These are phyloP conservation scores for Silene conica DNA, from an alignment of 148 eudicot genomes.

Conservation along the genomic window DNA sequence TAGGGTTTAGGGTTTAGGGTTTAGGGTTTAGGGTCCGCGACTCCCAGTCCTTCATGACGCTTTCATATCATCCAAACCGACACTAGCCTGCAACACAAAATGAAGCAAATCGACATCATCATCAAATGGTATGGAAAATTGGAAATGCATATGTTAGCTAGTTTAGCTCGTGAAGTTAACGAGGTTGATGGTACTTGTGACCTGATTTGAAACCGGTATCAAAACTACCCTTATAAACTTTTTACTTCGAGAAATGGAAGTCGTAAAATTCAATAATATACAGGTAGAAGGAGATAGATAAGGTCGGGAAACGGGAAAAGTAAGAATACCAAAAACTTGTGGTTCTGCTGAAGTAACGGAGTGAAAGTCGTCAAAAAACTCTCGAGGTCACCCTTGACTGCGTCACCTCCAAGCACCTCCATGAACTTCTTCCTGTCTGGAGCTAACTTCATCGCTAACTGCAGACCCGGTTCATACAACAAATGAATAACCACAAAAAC, in stretches of 20 bases:
- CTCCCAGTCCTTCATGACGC: slow-evolving; percentile 27
- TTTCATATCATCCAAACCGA: slow-evolving; percentile 60
- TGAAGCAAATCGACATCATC: slow-evolving; percentile 5
- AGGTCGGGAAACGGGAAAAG: neutral
- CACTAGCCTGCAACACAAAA: slow-evolving; percentile 46
- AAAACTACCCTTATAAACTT: no score
- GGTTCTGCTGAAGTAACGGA: slow-evolving; percentile 60
- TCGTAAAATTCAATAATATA: no score
- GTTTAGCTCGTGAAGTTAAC: no score
- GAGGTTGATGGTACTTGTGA: no score
- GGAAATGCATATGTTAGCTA: no score
- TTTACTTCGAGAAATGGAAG: no score
- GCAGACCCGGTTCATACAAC: slow-evolving; percentile 13
- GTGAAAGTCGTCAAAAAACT: slow-evolving; percentile 55
- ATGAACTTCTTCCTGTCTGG: slow-evolving; percentile 86
- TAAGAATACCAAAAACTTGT: slow-evolving; percentile 59
- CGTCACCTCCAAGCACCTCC: slow-evolving; percentile 62
- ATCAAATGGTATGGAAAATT: neutral
- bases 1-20: no score
- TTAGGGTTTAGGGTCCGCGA: no score
- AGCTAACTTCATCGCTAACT: slow-evolving; percentile 85
- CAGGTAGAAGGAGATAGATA: neutral
- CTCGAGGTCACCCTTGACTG: slow-evolving; percentile 53
- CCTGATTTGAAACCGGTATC: no score
- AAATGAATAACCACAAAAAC: neutral